A percentile compares a stretch with the other conserved stretches of the same genome.
These are phyloP conservation scores for Pachyrhizus erosus DNA, from an alignment of 306 rosid genomes.

Conservation along the genomic window DNA sequence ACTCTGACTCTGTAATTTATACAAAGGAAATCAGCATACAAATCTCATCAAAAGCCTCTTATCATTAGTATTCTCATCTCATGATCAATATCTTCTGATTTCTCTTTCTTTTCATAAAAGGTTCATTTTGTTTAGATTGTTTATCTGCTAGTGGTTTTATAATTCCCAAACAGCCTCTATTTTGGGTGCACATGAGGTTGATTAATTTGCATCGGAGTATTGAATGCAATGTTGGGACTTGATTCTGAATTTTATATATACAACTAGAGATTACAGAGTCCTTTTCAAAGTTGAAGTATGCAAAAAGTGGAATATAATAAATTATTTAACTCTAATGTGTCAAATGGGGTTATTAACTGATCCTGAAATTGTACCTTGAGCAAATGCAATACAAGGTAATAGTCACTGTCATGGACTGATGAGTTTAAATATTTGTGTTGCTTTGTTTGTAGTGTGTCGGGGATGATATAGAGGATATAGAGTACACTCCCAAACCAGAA, in stretches of 20 bases:
- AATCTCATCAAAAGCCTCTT: conserved; percentile 30
- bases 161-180: neutral
- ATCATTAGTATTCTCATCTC: neutral
- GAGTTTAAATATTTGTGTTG: conserved; percentile 33
- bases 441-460: conserved; percentile 86
- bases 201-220: conserved; percentile 28
- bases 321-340: conserved; percentile 23
- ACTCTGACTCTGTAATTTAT: conserved; percentile 23
- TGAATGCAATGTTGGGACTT: conserved; percentile 15
- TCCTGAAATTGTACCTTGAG: conserved; percentile 29
- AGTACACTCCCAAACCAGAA: conserved; percentile 97
- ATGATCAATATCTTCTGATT: conserved; percentile 29
- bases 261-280: conserved; percentile 26
- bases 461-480: conserved; percentile 86
- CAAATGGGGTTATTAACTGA: conserved; percentile 11
- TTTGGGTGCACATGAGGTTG: conserved; percentile 5
- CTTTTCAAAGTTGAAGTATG: conserved; percentile 33
- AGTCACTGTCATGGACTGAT: conserved; percentile 28
- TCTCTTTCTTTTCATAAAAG: conserved; percentile 28
- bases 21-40: neutral
- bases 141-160: conserved; percentile 24
- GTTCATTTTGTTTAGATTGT: conserved; percentile 22
- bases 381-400: conserved; percentile 22
- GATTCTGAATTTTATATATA: conserved; percentile 25
- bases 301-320: conserved; percentile 12